These are phyloP conservation scores for Mucor ambiguus DNA, from an alignment of 371 early-diverging fungal genomes.

Conservation along the genomic window DNA sequence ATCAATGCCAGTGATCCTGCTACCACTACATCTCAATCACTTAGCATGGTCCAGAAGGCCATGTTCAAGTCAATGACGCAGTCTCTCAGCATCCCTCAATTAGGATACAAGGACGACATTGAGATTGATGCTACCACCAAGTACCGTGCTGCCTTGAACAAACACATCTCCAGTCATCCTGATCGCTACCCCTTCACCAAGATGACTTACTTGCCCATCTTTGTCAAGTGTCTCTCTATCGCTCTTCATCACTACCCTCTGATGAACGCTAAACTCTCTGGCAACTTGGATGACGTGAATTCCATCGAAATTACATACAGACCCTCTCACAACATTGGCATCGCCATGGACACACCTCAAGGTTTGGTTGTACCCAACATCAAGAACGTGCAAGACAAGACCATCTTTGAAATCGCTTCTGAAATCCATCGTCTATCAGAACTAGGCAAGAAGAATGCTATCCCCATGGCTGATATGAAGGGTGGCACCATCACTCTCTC, in stretches of 20 bases:
- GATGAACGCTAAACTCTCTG: constrained; percentile 79
- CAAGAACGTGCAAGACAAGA: constrained; percentile 86
- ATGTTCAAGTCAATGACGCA: constrained; percentile 97
- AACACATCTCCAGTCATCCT: constrained; percentile 42
- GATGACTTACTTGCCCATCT: constrained; percentile 93
- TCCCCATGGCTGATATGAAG: constrained; percentile 73
- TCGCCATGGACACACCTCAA: constrained; percentile 96
- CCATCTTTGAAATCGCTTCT: constrained; percentile 89
- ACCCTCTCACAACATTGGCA: constrained; percentile 86
- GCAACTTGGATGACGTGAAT: constrained; percentile 43
- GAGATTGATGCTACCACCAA: constrained; percentile 68
- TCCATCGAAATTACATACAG: constrained; percentile 72
- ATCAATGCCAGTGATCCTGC: not conserved
- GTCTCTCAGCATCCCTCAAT: constrained; percentile 92
- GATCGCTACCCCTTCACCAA: constrained; percentile 65
- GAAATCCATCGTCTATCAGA: constrained; percentile 83
- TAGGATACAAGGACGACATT: constrained; percentile 94
- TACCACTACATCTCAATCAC: constrained; percentile 40
- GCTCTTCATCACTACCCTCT: constrained; percentile 86
- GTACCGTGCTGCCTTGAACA: constrained; percentile 74
- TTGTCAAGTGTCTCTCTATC: constrained; percentile 90
- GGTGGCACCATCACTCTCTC: constrained; percentile 92
- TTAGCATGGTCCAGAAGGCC: constrained; percentile 88
- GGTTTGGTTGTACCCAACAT: constrained; percentile 96
- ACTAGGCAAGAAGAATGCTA: constrained; percentile 66